Percentiles rank a stretch among this genome's conserved stretches.
Evolutionary conservation across 306 rosid species (phyloP).

Genomic region (Lotus japonicus): DNA sequence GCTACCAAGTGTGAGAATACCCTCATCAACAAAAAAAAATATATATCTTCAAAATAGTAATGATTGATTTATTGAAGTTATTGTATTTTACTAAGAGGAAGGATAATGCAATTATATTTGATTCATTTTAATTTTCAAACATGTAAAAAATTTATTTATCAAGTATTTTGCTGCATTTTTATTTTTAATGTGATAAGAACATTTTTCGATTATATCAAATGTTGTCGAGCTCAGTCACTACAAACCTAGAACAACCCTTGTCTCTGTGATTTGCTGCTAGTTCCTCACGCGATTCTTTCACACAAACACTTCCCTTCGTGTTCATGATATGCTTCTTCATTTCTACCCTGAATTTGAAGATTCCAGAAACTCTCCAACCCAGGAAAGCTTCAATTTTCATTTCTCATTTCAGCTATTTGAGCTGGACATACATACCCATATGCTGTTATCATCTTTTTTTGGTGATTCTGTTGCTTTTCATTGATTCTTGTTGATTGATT

Average conservation of each 20-base stretch:
- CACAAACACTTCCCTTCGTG: no score
- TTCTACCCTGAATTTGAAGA: not conserved
- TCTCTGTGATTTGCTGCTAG: not conserved
- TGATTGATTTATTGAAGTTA: no score
- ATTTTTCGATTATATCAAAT: not conserved
- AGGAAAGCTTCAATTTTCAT: constrained; percentile 12
- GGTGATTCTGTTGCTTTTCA: not conserved
- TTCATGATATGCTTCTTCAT: not conserved
- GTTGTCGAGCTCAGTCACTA: not conserved
- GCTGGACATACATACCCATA: not conserved
- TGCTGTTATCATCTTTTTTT: not conserved
- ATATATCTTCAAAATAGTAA: no score
- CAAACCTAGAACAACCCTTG: not conserved
- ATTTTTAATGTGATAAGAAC: not conserved
- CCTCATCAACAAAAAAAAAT: no score
- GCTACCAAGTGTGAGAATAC: no score
- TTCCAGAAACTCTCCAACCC: not conserved
- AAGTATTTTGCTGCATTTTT: no score
- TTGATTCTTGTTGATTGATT: not conserved
- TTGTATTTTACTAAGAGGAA: no score
- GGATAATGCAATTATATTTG: no score
- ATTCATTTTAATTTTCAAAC: no score
- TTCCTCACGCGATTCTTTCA: not conserved
- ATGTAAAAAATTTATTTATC: no score
- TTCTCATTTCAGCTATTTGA: no score